Evolutionary conservation across 2,329 filamentous ascomycete genomes (phyloP), one percentile per base, ranked within the genome.

Genomic region (Cordyceps tenuipes): DNA sequence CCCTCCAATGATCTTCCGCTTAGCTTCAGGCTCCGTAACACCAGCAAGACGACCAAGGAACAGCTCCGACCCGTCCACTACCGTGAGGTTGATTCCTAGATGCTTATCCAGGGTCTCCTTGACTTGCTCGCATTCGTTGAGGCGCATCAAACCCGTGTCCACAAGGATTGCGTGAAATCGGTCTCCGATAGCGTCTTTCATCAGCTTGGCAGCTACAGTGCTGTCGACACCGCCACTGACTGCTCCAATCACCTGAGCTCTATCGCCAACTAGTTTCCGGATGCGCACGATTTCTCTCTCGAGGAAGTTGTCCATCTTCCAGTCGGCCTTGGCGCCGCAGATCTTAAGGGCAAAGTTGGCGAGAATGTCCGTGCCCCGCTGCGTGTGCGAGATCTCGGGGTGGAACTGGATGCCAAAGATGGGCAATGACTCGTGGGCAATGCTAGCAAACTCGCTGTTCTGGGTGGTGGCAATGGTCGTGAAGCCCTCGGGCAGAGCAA

Each of bases 291-390:
- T 89, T 74, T 96, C 91, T 68, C 89, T 82, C 63, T 90, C 83
- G 9, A 90, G 80, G 68, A 97, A 97, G 67, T 88, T 85, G 61
- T 78, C 79, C 92, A 97, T 97, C 3, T 82, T 86, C 93, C 93
- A 97, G 70, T 90, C 83, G 61, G 85, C 81, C 62, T 80, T 75
- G 4, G 89, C 90, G 34, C 84, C 82, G 74, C 92, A 97, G 64
- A 97, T 95, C 21, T 82, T 79, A 61, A 96, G 81, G 13, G 85
- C 86, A 69, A 97, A 97, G 79, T 97, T 97, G 49, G 97, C 79
- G 3, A 59, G 23, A 5, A 96, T 70, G 31, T 88, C 77, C 10
- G 71, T 87, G 39, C 92, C 91, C 60, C 82, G 78, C 44, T 48
- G 50, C n/a, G 48, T 67, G 57, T 72, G 62, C 61, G 66, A 64